Conservation (phyloP, 176 grass and related monocot species). For the Avena insularis region DNA sequence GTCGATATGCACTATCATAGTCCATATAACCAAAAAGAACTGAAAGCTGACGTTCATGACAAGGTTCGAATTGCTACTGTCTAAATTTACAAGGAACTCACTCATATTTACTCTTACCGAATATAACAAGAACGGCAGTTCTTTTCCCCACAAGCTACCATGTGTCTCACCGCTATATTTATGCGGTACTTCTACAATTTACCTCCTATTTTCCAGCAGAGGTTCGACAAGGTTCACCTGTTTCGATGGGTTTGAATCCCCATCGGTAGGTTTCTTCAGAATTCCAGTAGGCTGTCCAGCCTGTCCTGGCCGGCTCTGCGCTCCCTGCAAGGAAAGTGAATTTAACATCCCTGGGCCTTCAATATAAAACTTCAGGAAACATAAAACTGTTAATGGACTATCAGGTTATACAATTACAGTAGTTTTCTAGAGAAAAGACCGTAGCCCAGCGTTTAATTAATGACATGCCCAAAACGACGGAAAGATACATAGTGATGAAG, state of each 20-base stretch:
- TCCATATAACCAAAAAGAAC: background rate
- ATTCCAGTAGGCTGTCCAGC: constrained; percentile 78
- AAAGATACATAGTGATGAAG: background rate
- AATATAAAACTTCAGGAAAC: constrained; percentile 1
- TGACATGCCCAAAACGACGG: background rate
- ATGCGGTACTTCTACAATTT: constrained; percentile 21
- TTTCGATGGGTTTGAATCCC: constrained; percentile 62
- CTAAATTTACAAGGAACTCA: constrained; percentile 36
- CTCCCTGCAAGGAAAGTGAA: constrained; percentile 54
- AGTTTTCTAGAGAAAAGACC: background rate
- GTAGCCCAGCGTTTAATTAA: background rate
- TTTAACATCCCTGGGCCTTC: background rate
- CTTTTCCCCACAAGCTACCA: background rate
- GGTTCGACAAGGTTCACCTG: constrained; percentile 81
- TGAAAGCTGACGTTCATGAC: background rate
- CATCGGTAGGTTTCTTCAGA: constrained; percentile 74
- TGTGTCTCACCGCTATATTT: constrained; percentile 17
- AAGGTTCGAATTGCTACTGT: constrained; percentile 7
- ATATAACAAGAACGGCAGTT: constrained; percentile 35
- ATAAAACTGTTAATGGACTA: background rate
- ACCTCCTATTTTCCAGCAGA: constrained; percentile 67
- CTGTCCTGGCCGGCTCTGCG: constrained; percentile 74
- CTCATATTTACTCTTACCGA: constrained; percentile 44
- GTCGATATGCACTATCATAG: constrained; percentile 1
- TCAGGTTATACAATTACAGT: background rate